Conservation (phyloP, 768 basidiomycete genomes). For the Tulasnella calospora region DNA sequence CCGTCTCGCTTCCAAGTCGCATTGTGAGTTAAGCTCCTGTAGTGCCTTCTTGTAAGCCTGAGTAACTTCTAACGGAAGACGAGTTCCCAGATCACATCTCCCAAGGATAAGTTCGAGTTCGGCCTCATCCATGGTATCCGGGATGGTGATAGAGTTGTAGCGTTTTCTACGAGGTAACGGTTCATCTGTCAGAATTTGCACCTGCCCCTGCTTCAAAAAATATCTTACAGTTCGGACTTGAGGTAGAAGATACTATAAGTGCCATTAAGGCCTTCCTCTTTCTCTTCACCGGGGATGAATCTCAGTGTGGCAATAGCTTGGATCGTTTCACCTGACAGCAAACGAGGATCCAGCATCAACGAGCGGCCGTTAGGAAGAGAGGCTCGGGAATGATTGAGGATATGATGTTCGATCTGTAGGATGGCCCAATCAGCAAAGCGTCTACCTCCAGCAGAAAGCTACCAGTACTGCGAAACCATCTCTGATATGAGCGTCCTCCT, state of each 20-base stretch:
- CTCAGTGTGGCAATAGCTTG: neutral
- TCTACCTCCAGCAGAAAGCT: too few relatives aligned
- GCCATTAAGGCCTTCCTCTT: neutral
- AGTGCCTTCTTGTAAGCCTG: neutral
- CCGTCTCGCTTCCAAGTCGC: neutral
- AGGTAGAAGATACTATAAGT: neutral
- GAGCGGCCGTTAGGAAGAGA: neutral
- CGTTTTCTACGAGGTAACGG: neutral
- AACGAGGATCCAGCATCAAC: neutral
- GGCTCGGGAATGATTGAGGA: neutral
- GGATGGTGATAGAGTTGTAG: neutral
- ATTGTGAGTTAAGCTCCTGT: neutral
- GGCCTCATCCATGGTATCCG: neutral
- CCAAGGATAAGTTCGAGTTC: neutral
- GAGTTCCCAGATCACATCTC: neutral
- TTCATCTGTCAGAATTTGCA: neutral
- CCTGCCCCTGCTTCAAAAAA: neutral
- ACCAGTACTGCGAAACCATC: conserved; percentile 49
- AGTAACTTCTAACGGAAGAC: neutral
- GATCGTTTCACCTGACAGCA: neutral
- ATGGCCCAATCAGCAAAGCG: too few relatives aligned
- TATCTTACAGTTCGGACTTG: neutral
- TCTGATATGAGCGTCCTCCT: conserved; percentile 35
- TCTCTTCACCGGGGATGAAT: neutral
- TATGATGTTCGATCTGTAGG: neutral